Conservation (phyloP, 2,329 filamentous ascomycete species). For the Stachybotrys elegans region DNA sequence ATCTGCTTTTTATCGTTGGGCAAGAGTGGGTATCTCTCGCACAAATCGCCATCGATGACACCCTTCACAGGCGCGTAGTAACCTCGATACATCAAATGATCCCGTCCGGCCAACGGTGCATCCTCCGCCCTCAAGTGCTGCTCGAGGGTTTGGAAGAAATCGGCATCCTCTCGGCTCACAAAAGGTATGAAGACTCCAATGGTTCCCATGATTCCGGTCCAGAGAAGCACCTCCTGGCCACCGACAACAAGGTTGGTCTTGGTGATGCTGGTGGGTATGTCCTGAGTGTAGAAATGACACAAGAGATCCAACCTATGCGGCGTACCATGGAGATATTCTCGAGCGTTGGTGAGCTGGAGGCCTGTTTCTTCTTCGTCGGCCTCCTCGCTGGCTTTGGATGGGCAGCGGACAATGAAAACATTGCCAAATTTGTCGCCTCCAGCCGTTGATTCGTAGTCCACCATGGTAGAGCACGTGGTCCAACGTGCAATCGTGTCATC, state of each 20-base stretch:
- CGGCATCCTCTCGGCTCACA: conserved; percentile 83
- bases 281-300: conserved; percentile 85
- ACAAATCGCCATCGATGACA: conserved; percentile 93
- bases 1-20: conserved; percentile 87
- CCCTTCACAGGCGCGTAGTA: conserved; percentile 98
- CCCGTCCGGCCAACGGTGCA: conserved; percentile 80
- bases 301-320: conserved; percentile 80
- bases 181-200: conserved; percentile 93
- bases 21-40: conserved; percentile 82
- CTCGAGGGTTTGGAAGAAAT: conserved; percentile 96
- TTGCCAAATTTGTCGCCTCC: conserved; percentile 98
- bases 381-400: conserved; percentile 78
- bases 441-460: conserved; percentile 93
- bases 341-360: conserved; percentile 84
- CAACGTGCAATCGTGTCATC: conserved; percentile 88
- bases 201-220: conserved; percentile 92
- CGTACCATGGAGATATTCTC: conserved; percentile 84
- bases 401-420: conserved; percentile 85
- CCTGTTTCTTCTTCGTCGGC: conserved; percentile 90
- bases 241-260: conserved; percentile 88
- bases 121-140: conserved; percentile 82
- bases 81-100: conserved; percentile 91
- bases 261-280: conserved; percentile 84
- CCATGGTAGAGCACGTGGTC: conserved; percentile 88
- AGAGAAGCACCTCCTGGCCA: conserved; percentile 85